These are phyloP conservation scores for Cutaneotrichosporon daszewskae DNA, from an alignment of 1,284 basidiomycete genomes.

Conservation along the genomic window DNA sequence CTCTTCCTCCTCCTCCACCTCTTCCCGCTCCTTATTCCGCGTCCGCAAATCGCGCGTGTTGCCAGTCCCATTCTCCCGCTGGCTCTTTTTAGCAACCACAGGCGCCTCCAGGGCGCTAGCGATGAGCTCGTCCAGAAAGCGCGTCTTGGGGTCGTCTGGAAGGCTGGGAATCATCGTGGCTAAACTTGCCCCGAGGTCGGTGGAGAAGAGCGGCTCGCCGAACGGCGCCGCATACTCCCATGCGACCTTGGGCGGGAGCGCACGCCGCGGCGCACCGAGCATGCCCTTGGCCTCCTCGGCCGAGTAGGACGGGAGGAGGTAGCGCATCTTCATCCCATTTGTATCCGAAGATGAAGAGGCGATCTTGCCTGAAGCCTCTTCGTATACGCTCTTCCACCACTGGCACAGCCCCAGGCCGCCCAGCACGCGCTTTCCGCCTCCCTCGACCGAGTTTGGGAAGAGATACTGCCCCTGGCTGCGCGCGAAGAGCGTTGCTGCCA, in stretches of 20 bases:
- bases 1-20: conserved; percentile 44
- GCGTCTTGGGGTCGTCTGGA: conserved; percentile 86
- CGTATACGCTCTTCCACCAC: conserved; percentile 83
- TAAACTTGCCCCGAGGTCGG: conserved; percentile 38
- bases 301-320: conserved; percentile 67
- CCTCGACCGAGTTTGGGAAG: conserved; percentile 83
- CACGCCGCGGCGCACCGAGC: conserved; percentile 48
- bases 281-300: conserved; percentile 64
- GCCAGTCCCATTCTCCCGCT: neutral
- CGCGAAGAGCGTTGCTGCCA: conserved; percentile 87
- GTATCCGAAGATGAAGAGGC: conserved; percentile 8
- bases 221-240: conserved; percentile 39
- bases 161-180: conserved; percentile 77
- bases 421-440: conserved; percentile 62
- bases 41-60: neutral
- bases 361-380: conserved; percentile 51
- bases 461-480: conserved; percentile 86
- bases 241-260: conserved; percentile 24
- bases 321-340: conserved; percentile 44
- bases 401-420: conserved; percentile 73
- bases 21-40: conserved; percentile 28
- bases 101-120: conserved; percentile 46
- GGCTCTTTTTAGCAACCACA: conserved; percentile 48
- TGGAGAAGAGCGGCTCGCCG: conserved; percentile 4
- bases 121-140: conserved; percentile 80